Evolutionary conservation across 2,329 filamentous ascomycete species (phyloP), one percentile per base, ranked within the genome.

Genomic region (Aspergillus eucalypticola): DNA sequence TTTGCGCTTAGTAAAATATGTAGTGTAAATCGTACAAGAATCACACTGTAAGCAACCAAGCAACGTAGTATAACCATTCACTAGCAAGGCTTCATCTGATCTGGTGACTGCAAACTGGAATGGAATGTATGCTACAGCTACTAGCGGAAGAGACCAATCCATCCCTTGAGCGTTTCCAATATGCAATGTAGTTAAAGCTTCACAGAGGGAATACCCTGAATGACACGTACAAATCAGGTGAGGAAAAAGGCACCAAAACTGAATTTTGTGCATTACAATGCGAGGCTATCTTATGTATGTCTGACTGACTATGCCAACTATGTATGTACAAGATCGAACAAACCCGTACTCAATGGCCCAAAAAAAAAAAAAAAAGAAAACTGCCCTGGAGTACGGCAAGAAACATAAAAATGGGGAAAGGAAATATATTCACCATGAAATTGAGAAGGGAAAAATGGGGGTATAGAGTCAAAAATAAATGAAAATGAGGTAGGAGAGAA

Each of bases 291-390:
- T 35, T 35, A 35, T 35, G 32, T 35, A 35, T 29, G 41, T 42
- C n/a, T 42, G 41, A 19, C 41, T 44, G 41, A 44, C 41, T 13
- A 21, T 44, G 41, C 41, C 41, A 44, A 44, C 19, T 44, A 44
- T 44, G 41, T 44, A 44, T 57, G 44, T 50, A 44, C 54, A 57
- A 41, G 32, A 57, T 27, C 19, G 11, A 23, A 44, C 21, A 44
- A 44, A 44, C 41, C 41, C 41, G 21, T 44, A 44, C 21, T 21
- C 41, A 44, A 19, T 13, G 41, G 41, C 10, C 27, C 48, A 32
- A 44, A 21, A 44, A 32, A 39, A 32, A 39, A 32, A 49, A 49
- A 7, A 25, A 25, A 25, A 25, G 25, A 8, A 27, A 8, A 27
- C 27, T 25, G 7, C 42, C 23, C 41, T 25, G 13, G 11, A n/a